Percentiles rank a stretch among this genome's conserved stretches.
phyloP scores from a whole-genome alignment of 2,329 filamentous ascomycete genomes.

The Basipetospora chlamydospora region DNA sequence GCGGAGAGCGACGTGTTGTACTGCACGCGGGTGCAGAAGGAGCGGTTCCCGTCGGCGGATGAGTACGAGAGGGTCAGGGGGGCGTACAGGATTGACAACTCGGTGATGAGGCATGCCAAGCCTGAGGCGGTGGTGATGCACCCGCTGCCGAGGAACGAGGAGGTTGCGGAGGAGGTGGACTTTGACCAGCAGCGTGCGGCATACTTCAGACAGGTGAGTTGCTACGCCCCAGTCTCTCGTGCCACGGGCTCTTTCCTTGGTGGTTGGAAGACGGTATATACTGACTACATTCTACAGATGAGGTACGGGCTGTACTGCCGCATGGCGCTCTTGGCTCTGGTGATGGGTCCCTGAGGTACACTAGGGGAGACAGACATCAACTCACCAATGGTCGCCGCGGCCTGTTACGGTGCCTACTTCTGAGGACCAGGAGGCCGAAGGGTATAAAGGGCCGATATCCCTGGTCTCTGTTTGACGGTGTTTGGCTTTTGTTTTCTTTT shows the following conservation, averaged over 20 bases:
- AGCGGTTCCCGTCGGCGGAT: constrained; percentile 69
- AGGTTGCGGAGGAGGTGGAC: constrained; percentile 91
- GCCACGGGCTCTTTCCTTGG: not conserved
- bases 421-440: too few species aligned
- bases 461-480: constrained; percentile 9
- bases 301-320: constrained; percentile 93
- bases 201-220: constrained; percentile 93
- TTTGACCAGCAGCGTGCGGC: constrained; percentile 92
- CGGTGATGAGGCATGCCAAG: constrained; percentile 82
- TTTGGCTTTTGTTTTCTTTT: too few species aligned
- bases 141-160: constrained; percentile 81
- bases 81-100: constrained; percentile 79
- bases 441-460: too few species aligned
- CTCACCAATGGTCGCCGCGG: too few species aligned
- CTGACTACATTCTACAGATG: constrained; percentile 54
- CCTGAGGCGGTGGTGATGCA: constrained; percentile 88
- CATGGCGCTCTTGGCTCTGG: constrained; percentile 90
- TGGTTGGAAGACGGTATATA: constrained; percentile 7
- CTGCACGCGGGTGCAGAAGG: constrained; percentile 92
- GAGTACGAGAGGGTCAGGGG: constrained; percentile 84
- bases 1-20: constrained; percentile 83
- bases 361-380: too few species aligned
- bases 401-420: not conserved
- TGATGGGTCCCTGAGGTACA: constrained; percentile 40
- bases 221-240: not conserved